Conservation (phyloP, 2,329 filamentous ascomycete genomes). For the Pestalotiopsis sp. region DNA sequence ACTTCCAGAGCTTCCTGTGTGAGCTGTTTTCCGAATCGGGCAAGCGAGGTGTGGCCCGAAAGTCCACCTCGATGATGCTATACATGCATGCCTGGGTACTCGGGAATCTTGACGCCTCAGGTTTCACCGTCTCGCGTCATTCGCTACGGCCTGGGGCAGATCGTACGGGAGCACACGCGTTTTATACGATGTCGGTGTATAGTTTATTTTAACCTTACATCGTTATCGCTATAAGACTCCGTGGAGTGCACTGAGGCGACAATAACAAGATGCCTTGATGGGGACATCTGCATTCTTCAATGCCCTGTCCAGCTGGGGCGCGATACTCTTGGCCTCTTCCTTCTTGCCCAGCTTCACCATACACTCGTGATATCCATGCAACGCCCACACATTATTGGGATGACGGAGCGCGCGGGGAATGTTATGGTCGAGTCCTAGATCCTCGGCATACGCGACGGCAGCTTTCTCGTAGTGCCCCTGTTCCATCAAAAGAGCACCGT, state of each 20-base stretch:
- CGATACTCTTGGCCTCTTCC: constrained; percentile 36
- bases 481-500: constrained; percentile 70
- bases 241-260: constrained; percentile 18
- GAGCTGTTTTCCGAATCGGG: neutral
- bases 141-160: neutral
- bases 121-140: neutral
- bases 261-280: constrained; percentile 40
- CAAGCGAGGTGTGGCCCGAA: neutral
- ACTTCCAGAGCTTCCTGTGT: neutral
- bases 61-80: neutral
- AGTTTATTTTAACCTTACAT: neutral
- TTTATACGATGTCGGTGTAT: neutral
- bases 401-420: constrained; percentile 68
- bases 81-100: neutral
- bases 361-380: constrained; percentile 76
- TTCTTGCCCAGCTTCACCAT: constrained; percentile 55
- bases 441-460: constrained; percentile 58
- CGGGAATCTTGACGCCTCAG: neutral
- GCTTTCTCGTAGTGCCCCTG: constrained; percentile 63
- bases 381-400: constrained; percentile 74
- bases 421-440: constrained; percentile 61
- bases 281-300: constrained; percentile 29
- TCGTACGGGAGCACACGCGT: neutral
- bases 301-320: constrained; percentile 27
- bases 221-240: neutral